Conservation (phyloP, 2,329 filamentous ascomycete genomes). For the Calonectria multiphialidica region DNA sequence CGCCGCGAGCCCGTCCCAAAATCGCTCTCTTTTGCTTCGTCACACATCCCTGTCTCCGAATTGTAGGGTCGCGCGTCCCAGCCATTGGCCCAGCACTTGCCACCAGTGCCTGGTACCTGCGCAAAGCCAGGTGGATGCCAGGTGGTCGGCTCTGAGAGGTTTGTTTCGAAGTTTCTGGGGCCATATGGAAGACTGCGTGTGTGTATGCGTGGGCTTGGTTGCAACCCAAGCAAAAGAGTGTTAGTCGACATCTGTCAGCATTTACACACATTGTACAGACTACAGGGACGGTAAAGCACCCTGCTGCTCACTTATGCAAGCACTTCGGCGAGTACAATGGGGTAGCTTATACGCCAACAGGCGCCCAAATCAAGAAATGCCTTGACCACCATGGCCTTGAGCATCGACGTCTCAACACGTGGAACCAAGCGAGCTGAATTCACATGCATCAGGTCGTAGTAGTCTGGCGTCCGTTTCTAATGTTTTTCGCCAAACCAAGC, state of each 20-base stretch:
- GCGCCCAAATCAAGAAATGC: not conserved
- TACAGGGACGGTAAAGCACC: not conserved
- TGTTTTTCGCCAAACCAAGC: not conserved
- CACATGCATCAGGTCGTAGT: slow-evolving; percentile 4
- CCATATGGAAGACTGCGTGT: slow-evolving; percentile 5
- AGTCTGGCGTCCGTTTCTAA: not conserved
- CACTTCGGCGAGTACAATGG: slow-evolving; percentile 9
- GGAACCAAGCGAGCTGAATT: not conserved
- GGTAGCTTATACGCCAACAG: not conserved
- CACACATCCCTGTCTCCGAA: slow-evolving; percentile 31
- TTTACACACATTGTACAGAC: not conserved
- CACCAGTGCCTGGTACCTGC: slow-evolving; percentile 56
- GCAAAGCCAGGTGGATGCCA: slow-evolving; percentile 55
- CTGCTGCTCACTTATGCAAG: slow-evolving; percentile 7
- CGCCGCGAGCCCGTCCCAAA: slow-evolving; percentile 33
- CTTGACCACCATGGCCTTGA: not conserved
- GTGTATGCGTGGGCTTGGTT: slow-evolving; percentile 19
- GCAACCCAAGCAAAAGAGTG: not conserved
- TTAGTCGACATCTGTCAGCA: not conserved
- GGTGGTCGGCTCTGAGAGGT: slow-evolving; percentile 55
- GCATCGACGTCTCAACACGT: not conserved
- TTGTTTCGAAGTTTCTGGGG: slow-evolving; percentile 37
- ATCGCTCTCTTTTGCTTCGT: slow-evolving; percentile 44
- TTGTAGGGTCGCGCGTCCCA: slow-evolving; percentile 13
- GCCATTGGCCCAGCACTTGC: slow-evolving; percentile 47